Evolutionary conservation across 805 yeast genomes (phyloP), one percentile per base, ranked within the genome.

Genomic region (Dipodascopsis uninucleata): DNA sequence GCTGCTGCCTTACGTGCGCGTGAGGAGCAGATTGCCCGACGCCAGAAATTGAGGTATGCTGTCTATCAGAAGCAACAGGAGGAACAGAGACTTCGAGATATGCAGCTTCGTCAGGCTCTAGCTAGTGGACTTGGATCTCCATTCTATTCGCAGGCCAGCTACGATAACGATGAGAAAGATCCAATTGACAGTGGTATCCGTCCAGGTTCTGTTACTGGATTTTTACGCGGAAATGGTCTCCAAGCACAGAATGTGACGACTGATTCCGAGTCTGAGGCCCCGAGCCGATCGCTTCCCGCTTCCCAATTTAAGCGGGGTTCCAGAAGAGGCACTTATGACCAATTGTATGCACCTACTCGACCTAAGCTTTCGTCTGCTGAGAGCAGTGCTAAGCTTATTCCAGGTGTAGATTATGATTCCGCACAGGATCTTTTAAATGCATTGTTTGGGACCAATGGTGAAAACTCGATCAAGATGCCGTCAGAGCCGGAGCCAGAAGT

Each of bases 21-120:
- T 18, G 51, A 49, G 29, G 39, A 28, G 16, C 50, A 45, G 42
- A 41, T 49, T 18, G 53, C 50, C 22, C 33, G 51, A 20, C 36
- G 53, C 4, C 53, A 49, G 42, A 16, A 44, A 6, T 22, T 49
- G 45, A 33, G 53, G 4, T 45, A 49, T 33, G 53, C 53, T 1
- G 53, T 49, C 5, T 49, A 49, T 37, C 46, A 41, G 34, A 49
- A 49, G 47, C 53, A 49, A 37, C 53, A 49, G 35, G 47, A 45
- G 36, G 53, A 49, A 32, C 43, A 39, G 16, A 50, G 50, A n/a
- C 31, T 14, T 26, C 25, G 43, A 37, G 53, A 49, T 28, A 45
- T 50, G 4, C 41, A 49, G 36, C 32, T 49, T 14, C 14, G 48
- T 47, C 4, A 47, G 44, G 39, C 42, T 12, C 16, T 42, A 18